Evolutionary conservation across 148 eudicot species (phyloP).

Genomic region (Limonium bicolor): DNA sequence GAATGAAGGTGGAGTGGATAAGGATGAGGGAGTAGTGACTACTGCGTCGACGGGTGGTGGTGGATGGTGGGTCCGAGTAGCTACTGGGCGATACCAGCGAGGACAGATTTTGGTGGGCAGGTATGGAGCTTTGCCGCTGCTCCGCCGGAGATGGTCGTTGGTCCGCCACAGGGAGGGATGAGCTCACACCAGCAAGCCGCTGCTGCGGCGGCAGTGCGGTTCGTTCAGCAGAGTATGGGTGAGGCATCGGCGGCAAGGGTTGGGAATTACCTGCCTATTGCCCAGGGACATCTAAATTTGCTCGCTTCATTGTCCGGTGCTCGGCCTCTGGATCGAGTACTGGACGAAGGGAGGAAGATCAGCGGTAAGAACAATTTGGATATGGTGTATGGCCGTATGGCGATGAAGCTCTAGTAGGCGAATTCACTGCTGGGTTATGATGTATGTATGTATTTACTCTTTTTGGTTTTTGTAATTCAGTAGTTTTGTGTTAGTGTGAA

Average conservation of each 20-base stretch:
- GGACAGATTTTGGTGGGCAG: constrained; percentile 62
- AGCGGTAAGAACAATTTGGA: too few relatives aligned
- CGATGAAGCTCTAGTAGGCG: too few relatives aligned
- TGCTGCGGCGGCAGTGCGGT: constrained; percentile 25
- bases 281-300: constrained; percentile 58
- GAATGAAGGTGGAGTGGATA: constrained; percentile 18
- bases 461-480: too few relatives aligned
- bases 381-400: too few relatives aligned
- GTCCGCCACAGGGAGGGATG: constrained; percentile 15
- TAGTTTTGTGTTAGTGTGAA: too few relatives aligned
- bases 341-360: constrained; percentile 44
- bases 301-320: constrained; percentile 71
- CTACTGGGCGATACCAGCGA: constrained; percentile 61
- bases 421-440: too few relatives aligned
- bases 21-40: constrained; percentile 14
- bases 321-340: constrained; percentile 18
- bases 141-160: constrained; percentile 56
- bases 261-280: constrained; percentile 68
- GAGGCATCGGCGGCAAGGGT: constrained; percentile 62
- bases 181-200: constrained; percentile 13
- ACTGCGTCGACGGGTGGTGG: constrained; percentile 17
- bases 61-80: constrained; percentile 9
- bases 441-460: too few relatives aligned
- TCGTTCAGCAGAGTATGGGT: constrained; percentile 29
- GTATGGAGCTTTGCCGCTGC: constrained; percentile 72